Base-by-base conservation (phyloP, 2,329 filamentous ascomycete species). In the Cryphonectria nitschkei region DNA sequence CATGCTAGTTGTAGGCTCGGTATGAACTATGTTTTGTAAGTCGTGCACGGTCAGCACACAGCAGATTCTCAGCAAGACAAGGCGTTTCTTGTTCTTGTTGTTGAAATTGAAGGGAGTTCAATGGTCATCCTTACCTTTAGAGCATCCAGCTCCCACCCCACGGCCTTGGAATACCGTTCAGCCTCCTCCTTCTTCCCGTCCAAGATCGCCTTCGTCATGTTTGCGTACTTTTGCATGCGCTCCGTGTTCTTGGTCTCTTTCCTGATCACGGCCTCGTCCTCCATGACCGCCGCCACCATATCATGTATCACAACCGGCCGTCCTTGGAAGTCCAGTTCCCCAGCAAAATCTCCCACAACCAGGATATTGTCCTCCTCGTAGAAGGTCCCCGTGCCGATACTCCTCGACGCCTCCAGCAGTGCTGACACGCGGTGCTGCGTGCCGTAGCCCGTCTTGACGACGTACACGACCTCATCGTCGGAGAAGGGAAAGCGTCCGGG, bases 401-500 rank as follows among this genome's bases (percentile, higher is more conserved):
- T 76, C 76, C 81, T 80, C 60, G 87, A 79, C 0, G 86, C 85
- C 58, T 81, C 79, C 14, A 88, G 77, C 76, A 85, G 83, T 14
- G 82, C 81, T 5, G 81, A 78, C 39, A 88, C 79, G 19, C 86
- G 82, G 65, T 83, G 78, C 63, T 82, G 82, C 26, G 86, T 88
- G 68, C 86, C 86, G 75, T 86, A 88, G 41, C 86, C 86, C 5
- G 86, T 88, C 78, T 88, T 88, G 74, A 88, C 78, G 65, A 88
- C 81, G 73, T 86, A 80, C 43, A 82, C 84, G 9, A 87, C 81
- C 68, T 88, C 86, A 52, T 79, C 78, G 67, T 78, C 77, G 50
- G 84, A 77, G 69, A 86, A 80, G 69, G 87, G 77, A 3, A 83
- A 80, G 68, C 82, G 82, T n/a, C 73, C 73, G n/a, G 80, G 80